Evolutionary conservation across 805 yeast species (phyloP).

Genomic region (Cyberlindnera euphorbiiphila): DNA sequence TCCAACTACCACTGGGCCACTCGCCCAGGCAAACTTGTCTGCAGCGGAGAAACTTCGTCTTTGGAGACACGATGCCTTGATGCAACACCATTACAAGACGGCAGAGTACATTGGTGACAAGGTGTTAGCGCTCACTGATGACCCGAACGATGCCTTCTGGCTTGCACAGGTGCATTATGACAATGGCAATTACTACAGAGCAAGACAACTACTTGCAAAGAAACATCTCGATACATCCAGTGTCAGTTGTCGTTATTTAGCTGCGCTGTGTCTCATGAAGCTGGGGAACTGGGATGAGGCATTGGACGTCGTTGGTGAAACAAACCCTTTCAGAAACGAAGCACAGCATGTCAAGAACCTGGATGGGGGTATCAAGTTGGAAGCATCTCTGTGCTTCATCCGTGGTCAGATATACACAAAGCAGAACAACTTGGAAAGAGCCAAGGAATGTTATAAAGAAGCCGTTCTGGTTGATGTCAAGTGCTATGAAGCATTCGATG

Average conservation of each 20-base stretch:
- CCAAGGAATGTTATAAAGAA: slow-evolving; percentile 82
- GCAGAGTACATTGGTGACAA: slow-evolving; percentile 93
- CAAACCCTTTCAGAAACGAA: slow-evolving; percentile 59
- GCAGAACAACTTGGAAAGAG: slow-evolving; percentile 79
- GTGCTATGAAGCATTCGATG: slow-evolving; percentile 90
- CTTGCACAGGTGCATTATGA: slow-evolving; percentile 83
- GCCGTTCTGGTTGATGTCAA: slow-evolving; percentile 85
- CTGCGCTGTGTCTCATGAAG: slow-evolving; percentile 69
- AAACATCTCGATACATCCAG: slow-evolving; percentile 50
- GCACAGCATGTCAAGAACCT: slow-evolving; percentile 39
- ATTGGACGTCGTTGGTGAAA: slow-evolving; percentile 76
- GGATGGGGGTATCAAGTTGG: slow-evolving; percentile 85
- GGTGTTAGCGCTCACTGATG: slow-evolving; percentile 75
- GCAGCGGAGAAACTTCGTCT: slow-evolving; percentile 82
- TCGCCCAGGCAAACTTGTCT: slow-evolving; percentile 32
- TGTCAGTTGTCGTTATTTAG: slow-evolving; percentile 76
- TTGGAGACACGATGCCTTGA: slow-evolving; percentile 91
- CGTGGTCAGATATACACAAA: slow-evolving; percentile 81
- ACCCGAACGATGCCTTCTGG: slow-evolving; percentile 95
- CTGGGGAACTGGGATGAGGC: slow-evolving; percentile 86
- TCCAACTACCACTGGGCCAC: background rate
- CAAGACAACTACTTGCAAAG: slow-evolving; percentile 62
- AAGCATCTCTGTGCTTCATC: slow-evolving; percentile 80
- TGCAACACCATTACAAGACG: slow-evolving; percentile 87
- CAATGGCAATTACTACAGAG: slow-evolving; percentile 74